phyloP scores from a whole-genome alignment of 1,139 yeast species.

The Pichia sp. region DNA sequence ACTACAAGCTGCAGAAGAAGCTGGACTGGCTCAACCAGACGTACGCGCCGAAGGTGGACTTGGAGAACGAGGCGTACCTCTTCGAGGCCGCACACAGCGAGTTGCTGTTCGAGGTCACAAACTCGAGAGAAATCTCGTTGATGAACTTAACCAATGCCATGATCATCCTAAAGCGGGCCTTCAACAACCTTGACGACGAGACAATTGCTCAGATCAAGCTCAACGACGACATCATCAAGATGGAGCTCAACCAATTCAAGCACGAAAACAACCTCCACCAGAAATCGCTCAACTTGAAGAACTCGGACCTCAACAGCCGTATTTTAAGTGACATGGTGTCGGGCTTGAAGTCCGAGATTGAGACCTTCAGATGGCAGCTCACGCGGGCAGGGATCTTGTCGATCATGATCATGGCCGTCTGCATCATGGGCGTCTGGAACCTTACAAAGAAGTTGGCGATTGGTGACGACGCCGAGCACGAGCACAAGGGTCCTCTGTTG shows the following conservation, averaged over 20 bases:
- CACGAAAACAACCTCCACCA: constrained; percentile 79
- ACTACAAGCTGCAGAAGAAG: constrained; percentile 48
- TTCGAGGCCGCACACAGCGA: constrained; percentile 94
- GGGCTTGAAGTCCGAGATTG: constrained; percentile 81
- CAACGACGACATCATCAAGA: constrained; percentile 71
- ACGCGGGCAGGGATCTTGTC: constrained; percentile 81
- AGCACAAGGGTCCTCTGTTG: constrained; percentile 22
- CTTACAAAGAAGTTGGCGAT: constrained; percentile 35
- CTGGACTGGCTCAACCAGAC: constrained; percentile 54
- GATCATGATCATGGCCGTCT: constrained; percentile 44
- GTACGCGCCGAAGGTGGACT: constrained; percentile 62
- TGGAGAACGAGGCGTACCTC: constrained; percentile 81
- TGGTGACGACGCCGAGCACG: constrained; percentile 25
- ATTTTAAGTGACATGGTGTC: constrained; percentile 80
- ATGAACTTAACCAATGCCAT: constrained; percentile 65
- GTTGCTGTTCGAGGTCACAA: constrained; percentile 70
- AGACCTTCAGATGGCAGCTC: constrained; percentile 87
- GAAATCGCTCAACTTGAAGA: constrained; percentile 60
- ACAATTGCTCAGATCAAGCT: constrained; percentile 62
- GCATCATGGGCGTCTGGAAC: constrained; percentile 47
- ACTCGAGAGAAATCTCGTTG: constrained; percentile 67
- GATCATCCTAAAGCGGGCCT: constrained; percentile 66
- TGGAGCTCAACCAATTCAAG: constrained; percentile 81
- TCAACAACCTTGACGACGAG: constrained; percentile 71
- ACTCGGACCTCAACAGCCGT: constrained; percentile 82